phyloP scores from a whole-genome alignment of 371 early-diverging fungal genomes.

The Mucor mucedo region DNA sequence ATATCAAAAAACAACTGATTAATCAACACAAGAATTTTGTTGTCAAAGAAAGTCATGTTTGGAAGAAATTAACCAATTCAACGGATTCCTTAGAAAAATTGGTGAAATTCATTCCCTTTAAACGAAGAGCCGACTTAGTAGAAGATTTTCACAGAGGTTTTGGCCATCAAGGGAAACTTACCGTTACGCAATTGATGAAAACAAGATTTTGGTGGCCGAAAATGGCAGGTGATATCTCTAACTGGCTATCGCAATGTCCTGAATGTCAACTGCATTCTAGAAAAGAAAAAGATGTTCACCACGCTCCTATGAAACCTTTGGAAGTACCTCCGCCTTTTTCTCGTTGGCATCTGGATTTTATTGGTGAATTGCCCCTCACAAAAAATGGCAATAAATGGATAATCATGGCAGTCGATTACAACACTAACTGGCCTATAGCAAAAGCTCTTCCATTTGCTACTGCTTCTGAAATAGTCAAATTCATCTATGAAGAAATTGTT shows the following conservation, averaged over 20 bases:
- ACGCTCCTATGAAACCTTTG: conserved; percentile 5
- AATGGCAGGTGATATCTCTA: background rate
- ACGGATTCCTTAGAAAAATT: background rate
- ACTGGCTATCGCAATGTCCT: conserved; percentile 12
- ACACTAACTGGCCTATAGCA: too few species aligned
- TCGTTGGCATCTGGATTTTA: conserved; percentile 38
- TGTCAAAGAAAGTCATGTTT: background rate
- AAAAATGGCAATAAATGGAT: too few species aligned
- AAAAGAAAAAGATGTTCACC: conserved; percentile 1
- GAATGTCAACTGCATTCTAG: conserved; percentile 7
- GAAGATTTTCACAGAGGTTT: conserved; percentile 6
- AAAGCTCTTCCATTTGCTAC: too few species aligned
- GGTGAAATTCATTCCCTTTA: background rate
- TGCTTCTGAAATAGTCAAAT: too few species aligned
- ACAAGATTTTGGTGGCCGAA: conserved; percentile 8
- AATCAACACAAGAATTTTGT: background rate
- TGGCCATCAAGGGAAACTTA: conserved; percentile 21
- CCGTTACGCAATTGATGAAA: background rate
- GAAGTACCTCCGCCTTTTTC: conserved; percentile 20
- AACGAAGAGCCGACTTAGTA: conserved; percentile 11
- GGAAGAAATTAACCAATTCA: background rate
- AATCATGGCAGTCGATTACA: too few species aligned
- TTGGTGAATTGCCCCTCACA: too few species aligned
- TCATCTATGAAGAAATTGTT: conserved; percentile 27
- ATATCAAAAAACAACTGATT: too few species aligned